Conservation (phyloP, 2,329 filamentous ascomycete species). For the Clarireedia homoeocarpa region DNA sequence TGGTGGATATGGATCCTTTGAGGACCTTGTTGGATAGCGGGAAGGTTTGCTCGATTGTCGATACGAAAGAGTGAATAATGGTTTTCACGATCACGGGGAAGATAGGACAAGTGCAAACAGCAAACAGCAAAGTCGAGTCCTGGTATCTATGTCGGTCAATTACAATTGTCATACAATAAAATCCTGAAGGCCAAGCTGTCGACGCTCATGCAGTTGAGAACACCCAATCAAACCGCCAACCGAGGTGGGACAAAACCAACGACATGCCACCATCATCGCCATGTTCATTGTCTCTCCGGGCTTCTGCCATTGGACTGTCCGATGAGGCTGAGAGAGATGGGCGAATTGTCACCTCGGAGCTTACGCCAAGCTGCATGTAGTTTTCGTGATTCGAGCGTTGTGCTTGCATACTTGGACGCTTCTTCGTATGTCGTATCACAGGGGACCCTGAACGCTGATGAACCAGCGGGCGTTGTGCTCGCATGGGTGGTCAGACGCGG, state of each 20-base stretch:
- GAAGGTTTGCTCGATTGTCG: background rate
- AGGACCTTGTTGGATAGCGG: background rate
- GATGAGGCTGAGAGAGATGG: background rate
- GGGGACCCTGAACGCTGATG: background rate
- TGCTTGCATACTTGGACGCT: background rate
- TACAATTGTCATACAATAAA: background rate
- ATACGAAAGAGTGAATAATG: background rate
- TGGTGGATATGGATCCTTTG: background rate
- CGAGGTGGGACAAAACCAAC: background rate
- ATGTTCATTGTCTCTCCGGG: background rate
- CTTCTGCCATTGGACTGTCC: background rate
- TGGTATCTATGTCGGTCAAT: no score
- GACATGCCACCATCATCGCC: background rate
- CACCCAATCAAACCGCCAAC: background rate
- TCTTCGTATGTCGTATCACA: background rate
- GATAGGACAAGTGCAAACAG: no score
- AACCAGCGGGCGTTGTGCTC: background rate
- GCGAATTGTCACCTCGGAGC: background rate
- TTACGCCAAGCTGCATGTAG: background rate
- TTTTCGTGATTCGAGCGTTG: background rate
- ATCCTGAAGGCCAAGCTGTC: background rate
- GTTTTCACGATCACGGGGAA: no score
- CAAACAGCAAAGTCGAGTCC: no score
- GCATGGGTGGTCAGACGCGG: background rate
- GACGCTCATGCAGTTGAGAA: no score